A percentile compares a stretch with the other conserved stretches of the same genome.
phyloP scores from a whole-genome alignment of 108 stramenopile genomes.

The Cylindrotheca fusiformis region DNA sequence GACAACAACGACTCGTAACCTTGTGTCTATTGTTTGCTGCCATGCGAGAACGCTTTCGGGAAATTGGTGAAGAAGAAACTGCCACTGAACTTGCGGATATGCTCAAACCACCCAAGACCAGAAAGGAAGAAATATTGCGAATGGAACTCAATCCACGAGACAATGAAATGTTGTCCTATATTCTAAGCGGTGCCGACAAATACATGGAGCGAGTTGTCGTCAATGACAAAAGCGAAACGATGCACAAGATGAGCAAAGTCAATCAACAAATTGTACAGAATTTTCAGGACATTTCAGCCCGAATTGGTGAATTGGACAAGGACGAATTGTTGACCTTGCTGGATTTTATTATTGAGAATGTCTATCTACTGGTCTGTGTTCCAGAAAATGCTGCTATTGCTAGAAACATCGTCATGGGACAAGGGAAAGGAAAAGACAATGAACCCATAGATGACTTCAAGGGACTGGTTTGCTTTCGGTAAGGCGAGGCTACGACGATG shows the following conservation, averaged over 20 bases:
- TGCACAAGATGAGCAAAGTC: constrained; percentile 4
- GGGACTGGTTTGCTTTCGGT: constrained; percentile 50
- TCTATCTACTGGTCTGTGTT: constrained; percentile 45
- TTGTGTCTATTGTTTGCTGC: constrained; percentile 43
- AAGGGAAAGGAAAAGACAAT: constrained; percentile 55
- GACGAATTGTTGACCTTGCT: constrained; percentile 32
- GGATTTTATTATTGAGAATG: constrained; percentile 52
- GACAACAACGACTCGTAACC: constrained; percentile 54
- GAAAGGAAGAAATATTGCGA: constrained; percentile 37
- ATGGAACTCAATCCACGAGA: constrained; percentile 45
- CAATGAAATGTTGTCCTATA: constrained; percentile 37
- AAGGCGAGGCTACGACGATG: too few species aligned
- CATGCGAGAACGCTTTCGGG: constrained; percentile 41
- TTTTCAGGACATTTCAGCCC: constrained; percentile 1
- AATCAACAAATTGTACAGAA: constrained; percentile 18
- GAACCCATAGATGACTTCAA: constrained; percentile 61
- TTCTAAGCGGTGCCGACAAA: constrained; percentile 16
- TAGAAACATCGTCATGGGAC: constrained; percentile 48
- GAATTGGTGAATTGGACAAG: constrained; percentile 14
- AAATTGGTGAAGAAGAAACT: constrained; percentile 28
- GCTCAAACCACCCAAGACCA: constrained; percentile 45
- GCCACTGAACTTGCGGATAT: constrained; percentile 36
- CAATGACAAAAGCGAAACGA: neutral
- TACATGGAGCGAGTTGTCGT: neutral
- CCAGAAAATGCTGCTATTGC: constrained; percentile 52